Evolutionary conservation across 306 rosid genomes (phyloP), one percentile per base, ranked within the genome.

Genomic region (Begonia loranthoides): DNA sequence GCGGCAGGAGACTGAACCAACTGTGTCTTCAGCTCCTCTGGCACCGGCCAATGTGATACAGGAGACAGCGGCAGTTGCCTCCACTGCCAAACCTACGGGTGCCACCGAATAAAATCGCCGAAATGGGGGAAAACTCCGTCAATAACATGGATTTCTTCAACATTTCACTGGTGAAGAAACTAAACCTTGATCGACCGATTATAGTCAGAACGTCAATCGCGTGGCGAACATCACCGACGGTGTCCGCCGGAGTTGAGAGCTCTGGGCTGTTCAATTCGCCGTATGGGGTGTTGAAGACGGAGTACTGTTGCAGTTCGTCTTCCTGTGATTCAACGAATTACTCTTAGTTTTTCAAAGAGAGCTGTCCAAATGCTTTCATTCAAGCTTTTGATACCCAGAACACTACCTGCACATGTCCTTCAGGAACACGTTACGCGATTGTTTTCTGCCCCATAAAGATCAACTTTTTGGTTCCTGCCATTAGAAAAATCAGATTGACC

Each of bases 41-140:
- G 87, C 0, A 50, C 13, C 0, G 87, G 87, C 4, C 57, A 9
- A 3, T 86, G 95, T 17, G n/a, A 51, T 9, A 82, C 93, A 0
- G 93, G 88, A 1, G 95, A 82, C 19, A 82, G 86, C 9, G 67
- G 66, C 0, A 76, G 79, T 0, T 52, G 55, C 4, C 69, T 79
- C 0, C 21, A 41, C 9, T 80, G 89, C 55, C 13, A 50, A n/a
- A 71, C 60, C 1, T 52, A 33, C 24, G 89, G 89, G 0, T 22
- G 3, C 60, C 94, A 0, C 94, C 87, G 0, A 65, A 75, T 72
- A 87, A 89, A 0, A 15, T 82, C 1, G 78, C 76, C 0, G 94
- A 87, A 67, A 60, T 60, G 5, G 68, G 74, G 0, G 55, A 77
- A 3, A 80, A 75, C 65, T 74, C 68, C 16, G 61, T 12, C 0